Evolutionary conservation across 768 basidiomycete genomes (phyloP).

Genomic region (Mrakia hoshinonis): DNA sequence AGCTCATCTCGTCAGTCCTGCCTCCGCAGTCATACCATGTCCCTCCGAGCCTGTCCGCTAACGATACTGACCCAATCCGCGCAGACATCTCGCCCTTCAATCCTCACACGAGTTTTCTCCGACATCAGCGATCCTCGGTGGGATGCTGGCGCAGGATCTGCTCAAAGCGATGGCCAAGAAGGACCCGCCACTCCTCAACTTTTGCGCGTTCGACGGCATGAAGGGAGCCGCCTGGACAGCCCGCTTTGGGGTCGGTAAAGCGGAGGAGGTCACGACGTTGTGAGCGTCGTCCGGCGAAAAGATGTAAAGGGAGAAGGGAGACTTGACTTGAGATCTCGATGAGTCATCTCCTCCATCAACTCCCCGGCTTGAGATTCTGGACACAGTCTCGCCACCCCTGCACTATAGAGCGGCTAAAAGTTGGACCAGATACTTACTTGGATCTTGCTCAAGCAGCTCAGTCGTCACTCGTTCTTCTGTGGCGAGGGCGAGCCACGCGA

Average conservation of each 20-base stretch:
- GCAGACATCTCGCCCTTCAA: constrained; percentile 33
- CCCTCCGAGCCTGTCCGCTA: not conserved
- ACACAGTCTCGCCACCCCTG: no score
- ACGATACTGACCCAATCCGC: constrained; percentile 25
- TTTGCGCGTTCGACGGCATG: constrained; percentile 66
- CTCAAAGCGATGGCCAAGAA: constrained; percentile 81
- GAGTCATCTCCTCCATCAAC: not conserved
- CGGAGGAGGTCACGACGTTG: not conserved
- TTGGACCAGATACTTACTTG: no score
- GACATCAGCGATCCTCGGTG: constrained; percentile 87
- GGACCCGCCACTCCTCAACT: constrained; percentile 87
- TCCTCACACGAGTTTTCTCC: constrained; percentile 56
- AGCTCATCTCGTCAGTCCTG: constrained; percentile 53
- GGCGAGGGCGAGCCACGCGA: no score
- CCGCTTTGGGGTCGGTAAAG: not conserved
- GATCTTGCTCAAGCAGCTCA: no score
- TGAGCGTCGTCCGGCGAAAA: not conserved
- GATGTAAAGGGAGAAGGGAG: no score
- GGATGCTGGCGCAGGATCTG: constrained; percentile 88
- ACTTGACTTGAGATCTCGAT: constrained; percentile 13
- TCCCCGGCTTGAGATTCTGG: not conserved
- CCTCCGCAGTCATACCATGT: not conserved
- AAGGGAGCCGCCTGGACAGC: constrained; percentile 25
- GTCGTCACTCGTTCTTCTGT: no score
- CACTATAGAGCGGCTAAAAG: no score